Conservation (phyloP, 441 rosid species). For the Syzygium syzygioides region DNA sequence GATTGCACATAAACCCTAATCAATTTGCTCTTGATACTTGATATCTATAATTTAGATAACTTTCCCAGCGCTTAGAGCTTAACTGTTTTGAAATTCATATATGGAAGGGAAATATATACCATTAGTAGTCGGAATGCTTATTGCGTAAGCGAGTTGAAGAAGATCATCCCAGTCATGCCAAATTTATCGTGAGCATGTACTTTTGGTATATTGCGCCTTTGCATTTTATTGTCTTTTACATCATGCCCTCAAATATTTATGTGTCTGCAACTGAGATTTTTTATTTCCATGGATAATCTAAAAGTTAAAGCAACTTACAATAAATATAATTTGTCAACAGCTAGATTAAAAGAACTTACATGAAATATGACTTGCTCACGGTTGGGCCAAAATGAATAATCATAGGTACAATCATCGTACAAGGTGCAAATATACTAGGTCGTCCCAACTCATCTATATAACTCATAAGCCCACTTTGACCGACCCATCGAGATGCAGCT, state of each 20-base stretch:
- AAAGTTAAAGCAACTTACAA: background rate
- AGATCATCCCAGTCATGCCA: background rate
- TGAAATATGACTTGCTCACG: background rate
- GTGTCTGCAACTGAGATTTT: background rate
- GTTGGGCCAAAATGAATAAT: background rate
- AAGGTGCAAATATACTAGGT: background rate
- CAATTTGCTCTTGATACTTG: background rate
- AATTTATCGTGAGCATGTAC: background rate
- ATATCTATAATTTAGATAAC: background rate
- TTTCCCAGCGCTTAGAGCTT: background rate
- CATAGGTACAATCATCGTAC: background rate
- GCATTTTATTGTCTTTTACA: background rate
- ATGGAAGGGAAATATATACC: background rate
- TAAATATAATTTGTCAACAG: background rate
- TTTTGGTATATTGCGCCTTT: background rate
- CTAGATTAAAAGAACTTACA: background rate
- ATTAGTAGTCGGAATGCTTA: background rate
- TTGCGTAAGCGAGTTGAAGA: background rate
- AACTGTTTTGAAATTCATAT: background rate
- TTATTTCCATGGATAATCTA: background rate
- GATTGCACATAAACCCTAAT: background rate
- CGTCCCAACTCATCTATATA: background rate
- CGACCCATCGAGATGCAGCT: too few relatives aligned
- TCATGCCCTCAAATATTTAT: background rate
- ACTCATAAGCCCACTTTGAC: background rate